A percentile compares a stretch with the other conserved stretches of the same genome.
These are phyloP conservation scores for Trichophaea hybrida DNA, from an alignment of 2,329 filamentous ascomycete genomes.

Conservation along the genomic window DNA sequence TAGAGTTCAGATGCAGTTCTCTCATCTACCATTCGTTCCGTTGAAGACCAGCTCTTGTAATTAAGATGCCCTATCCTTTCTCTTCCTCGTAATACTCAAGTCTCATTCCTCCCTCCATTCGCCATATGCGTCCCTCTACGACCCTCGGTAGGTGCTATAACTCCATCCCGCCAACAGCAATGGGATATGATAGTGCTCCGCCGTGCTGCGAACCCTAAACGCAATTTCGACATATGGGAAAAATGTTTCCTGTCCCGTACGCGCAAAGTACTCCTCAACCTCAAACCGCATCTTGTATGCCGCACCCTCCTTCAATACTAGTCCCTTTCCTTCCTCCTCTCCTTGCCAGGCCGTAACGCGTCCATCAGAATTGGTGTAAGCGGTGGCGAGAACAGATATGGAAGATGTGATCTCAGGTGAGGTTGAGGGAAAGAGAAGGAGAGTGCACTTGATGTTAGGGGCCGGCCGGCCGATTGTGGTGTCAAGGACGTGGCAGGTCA, in stretches of 20 bases:
- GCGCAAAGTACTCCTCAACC: conserved; percentile 55
- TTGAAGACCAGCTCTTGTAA: not conserved
- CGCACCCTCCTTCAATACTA: conserved; percentile 42
- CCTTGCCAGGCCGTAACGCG: conserved; percentile 52
- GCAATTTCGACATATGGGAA: conserved; percentile 44
- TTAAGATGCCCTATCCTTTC: not conserved
- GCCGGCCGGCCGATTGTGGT: conserved; percentile 60
- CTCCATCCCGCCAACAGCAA: conserved; percentile 63
- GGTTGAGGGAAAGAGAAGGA: conserved; percentile 31
- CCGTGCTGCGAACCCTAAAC: conserved; percentile 37
- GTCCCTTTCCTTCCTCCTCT: conserved; percentile 30
- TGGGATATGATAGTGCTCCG: conserved; percentile 65
- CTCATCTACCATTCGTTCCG: not conserved
- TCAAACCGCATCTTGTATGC: conserved; percentile 55
- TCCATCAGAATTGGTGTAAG: conserved; percentile 61
- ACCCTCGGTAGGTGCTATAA: conserved; percentile 70
- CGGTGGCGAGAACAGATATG: conserved; percentile 41
- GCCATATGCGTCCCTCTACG: conserved; percentile 40
- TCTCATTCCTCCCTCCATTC: not conserved
- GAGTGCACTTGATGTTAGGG: conserved; percentile 49
- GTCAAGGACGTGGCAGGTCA: conserved; percentile 80
- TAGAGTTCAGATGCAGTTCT: no score
- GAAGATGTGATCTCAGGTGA: conserved; percentile 28
- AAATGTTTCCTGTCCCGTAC: conserved; percentile 40
- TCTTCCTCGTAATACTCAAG: not conserved